phyloP scores from a whole-genome alignment of 1,284 basidiomycete genomes.

The Moesziomyces globuligerus region DNA sequence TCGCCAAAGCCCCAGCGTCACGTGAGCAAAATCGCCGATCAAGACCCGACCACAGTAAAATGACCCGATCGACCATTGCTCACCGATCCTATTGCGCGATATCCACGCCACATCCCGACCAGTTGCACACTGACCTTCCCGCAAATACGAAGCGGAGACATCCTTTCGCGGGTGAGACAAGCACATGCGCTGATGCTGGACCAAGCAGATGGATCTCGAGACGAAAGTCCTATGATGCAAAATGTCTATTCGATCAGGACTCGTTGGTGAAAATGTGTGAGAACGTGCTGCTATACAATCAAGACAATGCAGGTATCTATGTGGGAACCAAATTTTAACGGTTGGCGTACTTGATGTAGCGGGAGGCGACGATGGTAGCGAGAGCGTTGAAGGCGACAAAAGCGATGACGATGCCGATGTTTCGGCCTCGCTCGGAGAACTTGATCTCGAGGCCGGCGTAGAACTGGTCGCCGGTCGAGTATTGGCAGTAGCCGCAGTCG shows the following conservation, averaged over 20 bases:
- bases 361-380: conserved; percentile 28
- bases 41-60: too few species aligned
- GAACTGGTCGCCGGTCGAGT: conserved; percentile 77
- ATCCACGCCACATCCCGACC: too few species aligned
- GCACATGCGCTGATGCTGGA: too few species aligned
- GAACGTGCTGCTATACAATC: neutral
- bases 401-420: conserved; percentile 39
- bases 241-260: neutral
- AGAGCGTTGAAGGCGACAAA: conserved; percentile 40
- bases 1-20: conserved; percentile 6
- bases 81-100: too few species aligned
- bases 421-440: conserved; percentile 67
- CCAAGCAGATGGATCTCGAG: too few species aligned
- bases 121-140: too few species aligned
- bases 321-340: conserved; percentile 7
- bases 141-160: too few species aligned
- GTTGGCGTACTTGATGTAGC: conserved; percentile 50
- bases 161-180: too few species aligned
- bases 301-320: neutral
- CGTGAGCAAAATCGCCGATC: conserved; percentile 6
- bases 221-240: neutral
- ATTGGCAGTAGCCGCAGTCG: conserved; percentile 78
- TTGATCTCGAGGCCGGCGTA: conserved; percentile 76
- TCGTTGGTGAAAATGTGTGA: too few species aligned
- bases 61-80: too few species aligned